phyloP scores from a whole-genome alignment of 2,329 filamentous ascomycete species.

The Lasiodiplodia theobromae region DNA sequence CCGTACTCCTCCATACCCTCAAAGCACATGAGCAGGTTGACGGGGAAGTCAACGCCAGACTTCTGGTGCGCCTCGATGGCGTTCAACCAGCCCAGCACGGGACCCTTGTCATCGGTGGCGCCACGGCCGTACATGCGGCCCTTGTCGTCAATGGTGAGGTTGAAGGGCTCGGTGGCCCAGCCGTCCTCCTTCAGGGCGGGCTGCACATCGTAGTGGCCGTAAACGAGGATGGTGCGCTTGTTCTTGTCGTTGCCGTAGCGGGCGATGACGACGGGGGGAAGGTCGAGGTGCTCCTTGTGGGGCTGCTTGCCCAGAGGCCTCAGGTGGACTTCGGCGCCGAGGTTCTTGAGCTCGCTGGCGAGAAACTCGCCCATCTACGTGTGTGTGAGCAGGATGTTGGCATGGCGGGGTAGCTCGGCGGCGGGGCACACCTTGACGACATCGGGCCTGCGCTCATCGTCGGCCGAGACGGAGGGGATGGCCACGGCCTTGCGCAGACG shows the following conservation, averaged over 20 bases:
- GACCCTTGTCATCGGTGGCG: slow-evolving; percentile 96
- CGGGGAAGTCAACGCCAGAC: slow-evolving; percentile 90
- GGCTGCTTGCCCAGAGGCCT: slow-evolving; percentile 90
- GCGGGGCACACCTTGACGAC: slow-evolving; percentile 72
- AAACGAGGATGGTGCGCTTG: slow-evolving; percentile 95
- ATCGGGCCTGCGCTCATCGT: slow-evolving; percentile 86
- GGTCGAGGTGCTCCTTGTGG: slow-evolving; percentile 85
- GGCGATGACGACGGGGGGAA: slow-evolving; percentile 90
- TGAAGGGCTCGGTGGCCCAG: slow-evolving; percentile 95
- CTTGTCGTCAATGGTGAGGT: slow-evolving; percentile 84
- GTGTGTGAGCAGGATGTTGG: slow-evolving; percentile 28
- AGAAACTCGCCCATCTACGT: slow-evolving; percentile 88
- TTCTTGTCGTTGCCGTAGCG: slow-evolving; percentile 90
- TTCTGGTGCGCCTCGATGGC: slow-evolving; percentile 98
- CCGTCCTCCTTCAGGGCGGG: slow-evolving; percentile 92
- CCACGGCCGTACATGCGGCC: slow-evolving; percentile 96
- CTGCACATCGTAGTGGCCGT: slow-evolving; percentile 99
- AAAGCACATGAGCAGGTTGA: slow-evolving; percentile 99
- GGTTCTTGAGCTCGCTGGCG: slow-evolving; percentile 77
- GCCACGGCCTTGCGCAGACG: slow-evolving; percentile 90
- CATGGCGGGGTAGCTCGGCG: neutral
- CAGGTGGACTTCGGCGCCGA: slow-evolving; percentile 88
- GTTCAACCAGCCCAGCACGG: slow-evolving; percentile 96
- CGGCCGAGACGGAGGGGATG: slow-evolving; percentile 94
- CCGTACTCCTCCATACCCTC: slow-evolving; percentile 99